Conservation (phyloP, 306 rosid species). For the Fagus sylvatica region DNA sequence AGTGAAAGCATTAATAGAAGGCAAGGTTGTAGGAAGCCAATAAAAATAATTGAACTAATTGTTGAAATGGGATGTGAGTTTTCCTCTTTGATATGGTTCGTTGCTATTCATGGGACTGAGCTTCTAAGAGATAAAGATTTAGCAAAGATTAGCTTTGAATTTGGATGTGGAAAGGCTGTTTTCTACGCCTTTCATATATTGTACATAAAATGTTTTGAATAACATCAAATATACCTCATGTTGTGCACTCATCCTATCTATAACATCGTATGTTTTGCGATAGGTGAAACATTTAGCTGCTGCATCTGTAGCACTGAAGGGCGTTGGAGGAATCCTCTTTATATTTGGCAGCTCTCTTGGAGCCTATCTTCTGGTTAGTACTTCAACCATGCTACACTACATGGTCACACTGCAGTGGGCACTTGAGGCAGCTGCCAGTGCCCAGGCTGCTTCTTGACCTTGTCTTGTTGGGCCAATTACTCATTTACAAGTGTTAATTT, state of each 20-base stretch:
- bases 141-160: not conserved
- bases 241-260: not conserved
- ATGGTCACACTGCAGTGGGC: not conserved
- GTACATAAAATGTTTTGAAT: not conserved
- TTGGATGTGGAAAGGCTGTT: not conserved
- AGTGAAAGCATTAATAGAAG: not conserved
- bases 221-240: too few relatives aligned
- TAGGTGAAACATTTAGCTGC: slow-evolving; percentile 47
- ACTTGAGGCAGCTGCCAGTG: not conserved
- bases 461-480: not conserved
- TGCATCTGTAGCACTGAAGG: slow-evolving; percentile 51
- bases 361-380: slow-evolving; percentile 59
- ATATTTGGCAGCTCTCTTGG: slow-evolving; percentile 51
- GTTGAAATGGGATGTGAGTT: not conserved
- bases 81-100: not conserved
- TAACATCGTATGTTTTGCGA: slow-evolving; percentile 4
- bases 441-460: not conserved
- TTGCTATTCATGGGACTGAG: not conserved
- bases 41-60: not conserved
- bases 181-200: not conserved
- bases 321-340: slow-evolving; percentile 54
- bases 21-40: not conserved
- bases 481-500: slow-evolving; percentile 15
- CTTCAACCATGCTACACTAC: slow-evolving; percentile 5
- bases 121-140: not conserved